These are phyloP conservation scores for Phlyctochytrium bullatum DNA, from an alignment of 192 early-diverging fungal genomes.

Conservation along the genomic window DNA sequence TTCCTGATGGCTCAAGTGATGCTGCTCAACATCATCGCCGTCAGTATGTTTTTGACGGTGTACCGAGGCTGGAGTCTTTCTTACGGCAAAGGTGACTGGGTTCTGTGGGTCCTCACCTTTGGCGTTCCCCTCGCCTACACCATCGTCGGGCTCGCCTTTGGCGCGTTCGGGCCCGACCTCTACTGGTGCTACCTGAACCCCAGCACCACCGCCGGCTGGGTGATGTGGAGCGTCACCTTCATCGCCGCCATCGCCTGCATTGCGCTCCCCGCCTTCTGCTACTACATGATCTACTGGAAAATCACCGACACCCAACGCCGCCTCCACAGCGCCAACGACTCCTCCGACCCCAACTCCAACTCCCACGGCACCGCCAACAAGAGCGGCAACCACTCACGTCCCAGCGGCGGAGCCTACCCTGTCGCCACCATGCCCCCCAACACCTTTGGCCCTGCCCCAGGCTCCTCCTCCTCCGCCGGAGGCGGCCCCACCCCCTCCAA, in stretches of 20 bases:
- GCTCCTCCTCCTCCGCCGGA: neutral
- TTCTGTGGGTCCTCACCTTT: neutral
- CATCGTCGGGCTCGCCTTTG: neutral
- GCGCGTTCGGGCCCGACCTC: neutral
- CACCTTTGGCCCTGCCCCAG: neutral
- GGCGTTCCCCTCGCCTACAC: neutral
- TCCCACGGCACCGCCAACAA: neutral
- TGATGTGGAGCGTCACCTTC: slow-evolving; percentile 1
- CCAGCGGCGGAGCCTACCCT: no score
- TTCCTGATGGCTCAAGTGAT: neutral
- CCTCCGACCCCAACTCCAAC: neutral
- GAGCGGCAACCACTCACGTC: neutral
- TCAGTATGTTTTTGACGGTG: neutral
- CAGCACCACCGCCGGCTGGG: neutral
- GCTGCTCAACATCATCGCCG: slow-evolving; percentile 1
- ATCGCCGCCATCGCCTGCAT: neutral
- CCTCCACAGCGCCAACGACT: neutral
- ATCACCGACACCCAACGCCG: neutral
- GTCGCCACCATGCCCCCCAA: no score
- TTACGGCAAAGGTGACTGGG: neutral
- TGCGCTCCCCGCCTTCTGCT: neutral
- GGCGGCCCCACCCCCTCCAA: neutral
- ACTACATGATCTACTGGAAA: slow-evolving; percentile 1
- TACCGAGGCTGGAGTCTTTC: neutral
- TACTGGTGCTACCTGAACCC: slow-evolving; percentile 3